phyloP scores from a whole-genome alignment of 345 rosid species.

The Citrus reticulata region DNA sequence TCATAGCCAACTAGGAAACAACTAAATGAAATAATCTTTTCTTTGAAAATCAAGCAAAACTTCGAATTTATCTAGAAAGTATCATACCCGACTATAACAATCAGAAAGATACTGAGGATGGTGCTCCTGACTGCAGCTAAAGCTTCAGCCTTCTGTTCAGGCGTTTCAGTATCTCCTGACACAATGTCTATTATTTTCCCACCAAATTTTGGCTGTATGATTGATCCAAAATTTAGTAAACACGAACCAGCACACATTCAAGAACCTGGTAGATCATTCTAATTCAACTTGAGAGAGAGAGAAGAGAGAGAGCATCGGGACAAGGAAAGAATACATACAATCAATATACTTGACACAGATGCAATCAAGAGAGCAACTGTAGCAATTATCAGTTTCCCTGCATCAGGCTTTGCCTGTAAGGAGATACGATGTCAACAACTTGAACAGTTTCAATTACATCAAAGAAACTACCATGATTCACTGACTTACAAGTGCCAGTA shows the following conservation, averaged over 20 bases:
- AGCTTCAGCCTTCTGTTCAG: conserved; percentile 47
- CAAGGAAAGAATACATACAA: conserved; percentile 8
- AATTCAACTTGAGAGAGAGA: neutral
- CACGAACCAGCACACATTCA: neutral
- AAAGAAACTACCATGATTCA: neutral
- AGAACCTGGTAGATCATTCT: neutral
- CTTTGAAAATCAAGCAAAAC: neutral
- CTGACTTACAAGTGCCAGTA: conserved; percentile 21
- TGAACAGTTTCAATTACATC: neutral
- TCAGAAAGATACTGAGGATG: conserved; percentile 38
- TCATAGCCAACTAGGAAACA: neutral
- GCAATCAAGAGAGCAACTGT: conserved; percentile 17
- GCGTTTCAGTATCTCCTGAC: conserved; percentile 40
- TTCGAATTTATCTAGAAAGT: neutral
- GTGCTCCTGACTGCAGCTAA: conserved; percentile 43
- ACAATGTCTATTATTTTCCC: conserved; percentile 66
- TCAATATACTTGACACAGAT: conserved; percentile 19
- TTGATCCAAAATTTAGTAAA: neutral
- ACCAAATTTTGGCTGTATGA: conserved; percentile 59
- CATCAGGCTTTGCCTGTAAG: conserved; percentile 24
- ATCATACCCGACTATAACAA: conserved; percentile 54
- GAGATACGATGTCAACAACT: neutral
- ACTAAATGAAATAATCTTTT: neutral
- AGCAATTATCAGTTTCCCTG: conserved; percentile 22
- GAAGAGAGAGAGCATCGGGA: neutral